Evolutionary conservation across 169 alveolate genomes (phyloP), one percentile per base, ranked within the genome.

Genomic region (Plasmodium adleri): DNA sequence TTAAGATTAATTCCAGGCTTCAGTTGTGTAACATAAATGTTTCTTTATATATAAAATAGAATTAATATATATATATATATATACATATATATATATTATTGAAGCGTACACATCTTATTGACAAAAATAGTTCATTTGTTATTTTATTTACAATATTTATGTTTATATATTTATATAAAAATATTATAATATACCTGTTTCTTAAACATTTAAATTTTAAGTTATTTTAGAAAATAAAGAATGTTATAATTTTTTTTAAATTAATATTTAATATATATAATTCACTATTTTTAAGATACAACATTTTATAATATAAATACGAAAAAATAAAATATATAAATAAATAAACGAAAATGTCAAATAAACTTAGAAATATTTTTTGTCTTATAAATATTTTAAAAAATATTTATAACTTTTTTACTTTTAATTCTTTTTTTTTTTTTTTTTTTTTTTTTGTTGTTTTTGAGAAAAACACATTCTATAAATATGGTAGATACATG

Each of bases 211-310:
- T 26, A 17, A 17, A 13, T 60, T 60, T 60, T 60, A 60, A 60
- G 24, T 20, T 67, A 67, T 5, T 17, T 67, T 67, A 50, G 28
- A 13, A 67, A 67, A 67, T 39, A 67, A 67, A 67, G 32, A 24
- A 66, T 6, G 15, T 9, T 66, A n/a, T 10, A 67, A 28, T 32
- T 10, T 39, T 39, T 60, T 60, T 60, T 60, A 60, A 17, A 39
- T 67, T 67, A 15, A 67, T 67, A 67, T 32, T 12, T 32, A 39
- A 67, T 32, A 74, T 66, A 43, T 74, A 39, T 39, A 39, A 6
- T 39, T 39, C 47, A 39, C 88, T 10, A 74, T 24, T 45, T 60
- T 74, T 60, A 60, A 74, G 88, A 15, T 74, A 52, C 72, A 52
- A 43, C 73, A 62, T 17, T 74, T 17, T 24, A 45, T 32, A 20